These are phyloP conservation scores for Cyathus striatus DNA, from an alignment of 768 basidiomycete genomes.

Conservation along the genomic window DNA sequence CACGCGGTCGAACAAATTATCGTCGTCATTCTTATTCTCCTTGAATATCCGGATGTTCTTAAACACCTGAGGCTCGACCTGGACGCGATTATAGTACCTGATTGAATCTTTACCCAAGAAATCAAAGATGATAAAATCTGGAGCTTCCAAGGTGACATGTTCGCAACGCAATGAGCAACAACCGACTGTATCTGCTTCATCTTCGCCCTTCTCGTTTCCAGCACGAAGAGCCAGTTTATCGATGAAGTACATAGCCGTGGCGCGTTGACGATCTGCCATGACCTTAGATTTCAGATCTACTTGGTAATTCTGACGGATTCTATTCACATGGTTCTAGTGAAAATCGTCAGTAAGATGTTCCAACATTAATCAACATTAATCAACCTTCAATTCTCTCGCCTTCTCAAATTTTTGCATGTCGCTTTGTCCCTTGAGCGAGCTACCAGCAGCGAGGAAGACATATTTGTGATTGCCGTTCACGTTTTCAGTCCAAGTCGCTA, in stretches of 20 bases:
- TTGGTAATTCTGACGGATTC: slow-evolving; percentile 86
- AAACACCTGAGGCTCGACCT: slow-evolving; percentile 89
- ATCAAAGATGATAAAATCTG: slow-evolving; percentile 88
- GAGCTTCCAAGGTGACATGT: slow-evolving; percentile 88
- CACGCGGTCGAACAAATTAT: slow-evolving; percentile 92
- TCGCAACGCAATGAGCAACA: slow-evolving; percentile 97
- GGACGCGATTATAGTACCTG: slow-evolving; percentile 89
- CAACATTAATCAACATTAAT: neutral
- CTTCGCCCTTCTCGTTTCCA: slow-evolving; percentile 99
- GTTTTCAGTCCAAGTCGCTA: slow-evolving; percentile 99
- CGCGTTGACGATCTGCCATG: slow-evolving; percentile 93
- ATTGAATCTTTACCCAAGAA: slow-evolving; percentile 99
- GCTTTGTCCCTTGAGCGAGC: slow-evolving; percentile 95
- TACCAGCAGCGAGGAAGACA: slow-evolving; percentile 96
- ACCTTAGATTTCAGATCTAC: slow-evolving; percentile 82
- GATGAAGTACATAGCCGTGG: slow-evolving; percentile 99
- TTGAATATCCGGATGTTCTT: slow-evolving; percentile 99
- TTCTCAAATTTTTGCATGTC: slow-evolving; percentile 99
- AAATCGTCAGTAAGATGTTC: neutral
- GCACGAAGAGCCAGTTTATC: slow-evolving; percentile 96
- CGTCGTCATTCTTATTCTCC: slow-evolving; percentile 81
- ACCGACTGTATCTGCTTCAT: slow-evolving; percentile 98
- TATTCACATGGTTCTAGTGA: slow-evolving; percentile 79
- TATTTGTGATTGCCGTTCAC: slow-evolving; percentile 95
- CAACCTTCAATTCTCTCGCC: slow-evolving; percentile 90